These are phyloP conservation scores for Xylariaceae sp. DNA, from an alignment of 2,329 filamentous ascomycete genomes.

Conservation along the genomic window DNA sequence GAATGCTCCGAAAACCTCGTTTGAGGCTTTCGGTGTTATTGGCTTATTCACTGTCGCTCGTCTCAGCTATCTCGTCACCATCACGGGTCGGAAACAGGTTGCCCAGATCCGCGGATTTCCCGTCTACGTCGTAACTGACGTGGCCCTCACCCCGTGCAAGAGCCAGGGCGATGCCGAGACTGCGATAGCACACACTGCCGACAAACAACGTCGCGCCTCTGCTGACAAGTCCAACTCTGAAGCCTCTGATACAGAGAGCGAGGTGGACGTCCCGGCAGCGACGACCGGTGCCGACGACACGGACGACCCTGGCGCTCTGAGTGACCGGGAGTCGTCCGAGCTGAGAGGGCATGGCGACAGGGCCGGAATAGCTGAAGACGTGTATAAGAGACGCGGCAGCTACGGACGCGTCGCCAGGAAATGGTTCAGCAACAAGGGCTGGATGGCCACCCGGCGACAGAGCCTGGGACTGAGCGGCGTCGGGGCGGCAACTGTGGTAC, in stretches of 20 bases:
- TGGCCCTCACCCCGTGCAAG: slow-evolving; percentile 82
- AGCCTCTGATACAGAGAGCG: slow-evolving; percentile 38
- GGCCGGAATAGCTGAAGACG: slow-evolving; percentile 77
- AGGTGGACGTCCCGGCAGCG: slow-evolving; percentile 41
- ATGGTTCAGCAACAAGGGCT: slow-evolving; percentile 85
- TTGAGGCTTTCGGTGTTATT: slow-evolving; percentile 56
- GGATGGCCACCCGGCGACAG: slow-evolving; percentile 66
- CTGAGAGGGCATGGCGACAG: slow-evolving; percentile 19
- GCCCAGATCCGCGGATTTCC: slow-evolving; percentile 78
- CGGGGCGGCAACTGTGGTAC: slow-evolving; percentile 32
- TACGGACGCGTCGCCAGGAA: slow-evolving; percentile 86
- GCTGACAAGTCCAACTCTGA: slow-evolving; percentile 28
- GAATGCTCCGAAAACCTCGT: slow-evolving; percentile 42
- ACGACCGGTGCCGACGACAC: slow-evolving; percentile 28
- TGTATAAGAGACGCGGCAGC: slow-evolving; percentile 73
- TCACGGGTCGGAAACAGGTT: slow-evolving; percentile 80
- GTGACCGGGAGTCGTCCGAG: slow-evolving; percentile 22
- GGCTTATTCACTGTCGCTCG: slow-evolving; percentile 77
- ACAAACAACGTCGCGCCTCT: slow-evolving; percentile 34
- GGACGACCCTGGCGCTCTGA: slow-evolving; percentile 26
- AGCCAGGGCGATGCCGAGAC: slow-evolving; percentile 68
- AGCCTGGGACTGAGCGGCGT: slow-evolving; percentile 60
- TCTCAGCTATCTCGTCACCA: slow-evolving; percentile 77
- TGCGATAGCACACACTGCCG: slow-evolving; percentile 59
- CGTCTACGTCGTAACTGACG: slow-evolving; percentile 81